Conservation (phyloP, 345 rosid species). For the Populus ilicifolia region DNA sequence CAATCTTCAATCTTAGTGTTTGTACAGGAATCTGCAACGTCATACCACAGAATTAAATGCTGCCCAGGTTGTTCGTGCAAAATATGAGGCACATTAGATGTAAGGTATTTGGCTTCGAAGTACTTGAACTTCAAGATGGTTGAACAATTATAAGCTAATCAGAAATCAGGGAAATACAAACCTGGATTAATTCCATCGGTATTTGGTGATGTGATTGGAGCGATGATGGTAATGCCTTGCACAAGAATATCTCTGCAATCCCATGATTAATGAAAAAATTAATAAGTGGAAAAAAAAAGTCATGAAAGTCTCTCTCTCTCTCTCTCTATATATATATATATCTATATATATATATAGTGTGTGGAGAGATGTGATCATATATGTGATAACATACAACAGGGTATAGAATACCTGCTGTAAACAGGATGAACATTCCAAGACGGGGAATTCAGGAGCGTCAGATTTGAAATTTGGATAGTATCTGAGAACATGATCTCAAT, state of each 20-base stretch:
- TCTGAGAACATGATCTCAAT: slow-evolving; percentile 73
- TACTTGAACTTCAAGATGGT: too few species aligned
- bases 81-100: background rate
- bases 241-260: slow-evolving; percentile 59
- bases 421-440: slow-evolving; percentile 94
- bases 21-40: slow-evolving; percentile 73
- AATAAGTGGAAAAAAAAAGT: background rate
- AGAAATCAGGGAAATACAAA: slow-evolving; percentile 2
- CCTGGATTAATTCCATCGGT: slow-evolving; percentile 97
- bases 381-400: background rate
- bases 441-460: slow-evolving; percentile 80
- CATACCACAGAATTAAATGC: background rate
- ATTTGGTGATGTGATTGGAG: slow-evolving; percentile 82
- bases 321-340: background rate
- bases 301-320: background rate
- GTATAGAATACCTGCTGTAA: slow-evolving; percentile 58
- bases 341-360: too few species aligned
- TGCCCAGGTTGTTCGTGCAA: background rate
- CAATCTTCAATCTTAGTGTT: slow-evolving; percentile 82
- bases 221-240: slow-evolving; percentile 78
- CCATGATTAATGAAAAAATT: background rate
- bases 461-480: slow-evolving; percentile 68
- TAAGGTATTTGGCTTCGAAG: too few species aligned
- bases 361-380: too few species aligned
- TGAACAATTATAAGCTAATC: background rate